Base-by-base conservation (phyloP, 129 eudicot genomes). In the Flaveria ramosissima region DNA sequence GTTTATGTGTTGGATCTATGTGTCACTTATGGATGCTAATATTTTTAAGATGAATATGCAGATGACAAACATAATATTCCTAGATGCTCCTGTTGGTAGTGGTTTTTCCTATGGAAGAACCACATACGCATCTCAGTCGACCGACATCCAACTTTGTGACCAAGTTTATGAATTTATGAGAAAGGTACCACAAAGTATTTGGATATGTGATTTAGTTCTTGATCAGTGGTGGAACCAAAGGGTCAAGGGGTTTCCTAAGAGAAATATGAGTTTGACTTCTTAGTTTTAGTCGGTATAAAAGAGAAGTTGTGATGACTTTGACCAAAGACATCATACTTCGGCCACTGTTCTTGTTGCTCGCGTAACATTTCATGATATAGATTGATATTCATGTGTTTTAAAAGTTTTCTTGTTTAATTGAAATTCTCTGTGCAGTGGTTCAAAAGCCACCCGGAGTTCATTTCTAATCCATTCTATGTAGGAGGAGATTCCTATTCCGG, bases 401-500 rank as follows among this genome's bases (percentile, higher is more conserved):
- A 2, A 2, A 43, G 48, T 43, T 10, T 43, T 0, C 13, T 1
- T 7, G 48, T 43, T 7, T 43, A 43, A 43, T 55, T 51, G 7
- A 7, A 43, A 30, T 1, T 21, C 16, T 66, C 20, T 19, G 16
- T n/a, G 30, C 65, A 74, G 84, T 81, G 80, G 80, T 60, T 81
- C 5, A 4, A 68, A 56, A 23, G 63, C 46, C 75, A 81, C n/a
- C 80, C 76, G 6, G 84, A 81, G 63, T 81, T 81, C 26, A 1
- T 30, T 26, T 74, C 80, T 19, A 81, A 75, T 17, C 77, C 68
- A 27, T 68, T 75, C 53, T 81, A 81, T 23, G 21, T 81, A 11
- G 77, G 65, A 16, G 80, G 84, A 56, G 80, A 68, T 41, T 81
- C 84, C 1, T 68, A 75, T 24, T 43, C 84, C 12, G 80, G 84